Evolutionary conservation across 257 asterid species (phyloP).

Genomic region (Salvia rosmarinus): DNA sequence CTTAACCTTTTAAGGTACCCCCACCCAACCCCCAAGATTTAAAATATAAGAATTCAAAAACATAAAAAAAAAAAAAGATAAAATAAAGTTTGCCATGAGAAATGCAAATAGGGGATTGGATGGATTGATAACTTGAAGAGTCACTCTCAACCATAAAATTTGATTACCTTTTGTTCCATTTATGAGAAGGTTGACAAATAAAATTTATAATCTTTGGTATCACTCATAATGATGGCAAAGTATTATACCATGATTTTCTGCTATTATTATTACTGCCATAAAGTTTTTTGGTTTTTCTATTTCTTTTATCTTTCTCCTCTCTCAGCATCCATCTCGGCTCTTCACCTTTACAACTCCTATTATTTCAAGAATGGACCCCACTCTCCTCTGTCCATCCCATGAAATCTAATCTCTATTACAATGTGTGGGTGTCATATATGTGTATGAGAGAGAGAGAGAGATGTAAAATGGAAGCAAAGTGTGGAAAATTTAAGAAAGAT

Average conservation of each 20-base stretch:
- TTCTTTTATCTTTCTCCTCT: background rate
- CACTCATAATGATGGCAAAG: slow-evolving; percentile 65
- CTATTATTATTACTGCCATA: slow-evolving; percentile 38
- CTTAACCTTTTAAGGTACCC: no score
- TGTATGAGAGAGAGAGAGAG: slow-evolving; percentile 36
- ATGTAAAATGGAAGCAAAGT: slow-evolving; percentile 71
- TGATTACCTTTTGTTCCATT: slow-evolving; percentile 46
- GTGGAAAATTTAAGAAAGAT: slow-evolving; percentile 28
- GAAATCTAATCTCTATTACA: slow-evolving; percentile 18
- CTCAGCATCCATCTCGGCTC: slow-evolving; percentile 22
- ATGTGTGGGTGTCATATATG: slow-evolving; percentile 8
- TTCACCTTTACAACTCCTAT: slow-evolving; percentile 49
- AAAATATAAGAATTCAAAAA: no score
- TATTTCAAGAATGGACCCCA: slow-evolving; percentile 48
- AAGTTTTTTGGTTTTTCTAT: slow-evolving; percentile 8
- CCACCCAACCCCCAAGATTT: background rate
- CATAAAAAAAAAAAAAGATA: no score
- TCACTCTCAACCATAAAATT: slow-evolving; percentile 40
- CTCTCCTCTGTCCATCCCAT: slow-evolving; percentile 31
- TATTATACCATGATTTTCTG: slow-evolving; percentile 45
- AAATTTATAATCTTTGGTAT: slow-evolving; percentile 51
- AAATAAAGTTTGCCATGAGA: background rate
- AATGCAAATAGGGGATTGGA: background rate
- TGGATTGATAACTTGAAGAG: slow-evolving; percentile 33
- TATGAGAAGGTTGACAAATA: slow-evolving; percentile 49